Conservation (phyloP, 2,329 filamentous ascomycete genomes). For the Aspergillus glaucus region DNA sequence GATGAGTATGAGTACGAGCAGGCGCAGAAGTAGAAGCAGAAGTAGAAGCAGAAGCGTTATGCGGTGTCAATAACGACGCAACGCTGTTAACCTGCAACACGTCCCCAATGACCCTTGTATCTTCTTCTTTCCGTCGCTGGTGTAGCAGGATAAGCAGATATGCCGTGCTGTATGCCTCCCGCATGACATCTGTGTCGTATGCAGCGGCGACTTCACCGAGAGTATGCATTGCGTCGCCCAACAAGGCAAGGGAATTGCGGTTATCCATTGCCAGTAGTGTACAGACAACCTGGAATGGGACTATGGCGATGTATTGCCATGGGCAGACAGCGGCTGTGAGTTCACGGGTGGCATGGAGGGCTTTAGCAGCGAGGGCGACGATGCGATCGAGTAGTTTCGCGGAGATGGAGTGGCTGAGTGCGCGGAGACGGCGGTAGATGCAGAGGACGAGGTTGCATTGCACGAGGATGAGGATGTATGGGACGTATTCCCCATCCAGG, state of each 20-base stretch:
- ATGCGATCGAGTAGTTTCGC: constrained; percentile 42
- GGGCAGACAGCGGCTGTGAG: constrained; percentile 43
- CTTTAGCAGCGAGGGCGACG: constrained; percentile 40
- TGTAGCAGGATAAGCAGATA: constrained; percentile 50
- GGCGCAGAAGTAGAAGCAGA: neutral
- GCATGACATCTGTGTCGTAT: constrained; percentile 45
- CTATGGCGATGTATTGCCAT: constrained; percentile 57
- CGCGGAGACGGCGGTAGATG: constrained; percentile 49
- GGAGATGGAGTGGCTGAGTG: constrained; percentile 44
- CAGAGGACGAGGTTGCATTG: constrained; percentile 53
- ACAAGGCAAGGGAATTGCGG: constrained; percentile 41
- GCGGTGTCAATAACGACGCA: constrained; percentile 12
- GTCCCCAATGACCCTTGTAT: constrained; percentile 31
- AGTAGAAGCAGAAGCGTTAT: neutral
- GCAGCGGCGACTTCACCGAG: constrained; percentile 37
- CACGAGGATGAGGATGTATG: constrained; percentile 41
- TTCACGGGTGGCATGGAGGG: constrained; percentile 42
- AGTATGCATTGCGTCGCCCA: constrained; percentile 48
- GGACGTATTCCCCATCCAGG: constrained; percentile 35
- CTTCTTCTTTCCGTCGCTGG: constrained; percentile 45
- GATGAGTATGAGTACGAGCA: neutral
- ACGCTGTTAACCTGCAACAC: constrained; percentile 33
- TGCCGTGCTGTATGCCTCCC: constrained; percentile 51
- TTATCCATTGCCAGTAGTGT: constrained; percentile 52
- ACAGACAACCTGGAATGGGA: constrained; percentile 55